Base-by-base conservation (phyloP, 2,329 filamentous ascomycete genomes). In the Lachnellula occidentalis region DNA sequence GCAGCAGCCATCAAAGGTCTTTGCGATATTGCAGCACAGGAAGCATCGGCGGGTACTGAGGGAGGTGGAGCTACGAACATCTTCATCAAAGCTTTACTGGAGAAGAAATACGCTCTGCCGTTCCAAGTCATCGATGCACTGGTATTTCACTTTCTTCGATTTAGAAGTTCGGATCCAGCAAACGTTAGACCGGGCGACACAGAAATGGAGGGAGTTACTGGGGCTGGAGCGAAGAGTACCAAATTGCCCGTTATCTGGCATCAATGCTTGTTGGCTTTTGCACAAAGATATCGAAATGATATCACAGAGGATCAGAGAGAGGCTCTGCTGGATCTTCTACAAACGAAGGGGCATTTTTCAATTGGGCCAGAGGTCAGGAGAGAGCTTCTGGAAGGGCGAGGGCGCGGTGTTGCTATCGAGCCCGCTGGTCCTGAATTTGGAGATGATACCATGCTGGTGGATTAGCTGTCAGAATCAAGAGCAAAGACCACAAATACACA, bases 61-160 rank as follows among this genome's bases (percentile, higher is more conserved):
- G 88, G 88, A 45, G 92, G 91, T 17, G 92, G 92, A 46, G 88
- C 92, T 4, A 94, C 92, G 58, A 97, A 96, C 72, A 87, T 96
- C 64, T 95, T 99, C 72, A 95, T 99, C 74, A 90, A 90, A 68
- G 85, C 90, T 0, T 80, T 99, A 37, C 77, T 99, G 4, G 92
- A 96, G 73, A 99, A 99, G 80, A 95, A 95, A 69, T 97, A 99
- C 65, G 94, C 94, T 0, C 77, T 99, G 11, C 94, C 92, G 0
- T 96, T 88, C 75, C 92, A 95, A 72, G 92, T 96, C 51, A 85
- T 99, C 48, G 94, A 99, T 65, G 87, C 91, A 2, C 77, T 97
- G 1, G 94, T 99, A 9, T 97, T 97, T 76, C 92, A 99, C 72
- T 99, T 99, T 72, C 72, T 97, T 58, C 87, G 94, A 15, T 96